Conservation (phyloP, 2,329 filamentous ascomycete species). For the Aspergillus neotritici region DNA sequence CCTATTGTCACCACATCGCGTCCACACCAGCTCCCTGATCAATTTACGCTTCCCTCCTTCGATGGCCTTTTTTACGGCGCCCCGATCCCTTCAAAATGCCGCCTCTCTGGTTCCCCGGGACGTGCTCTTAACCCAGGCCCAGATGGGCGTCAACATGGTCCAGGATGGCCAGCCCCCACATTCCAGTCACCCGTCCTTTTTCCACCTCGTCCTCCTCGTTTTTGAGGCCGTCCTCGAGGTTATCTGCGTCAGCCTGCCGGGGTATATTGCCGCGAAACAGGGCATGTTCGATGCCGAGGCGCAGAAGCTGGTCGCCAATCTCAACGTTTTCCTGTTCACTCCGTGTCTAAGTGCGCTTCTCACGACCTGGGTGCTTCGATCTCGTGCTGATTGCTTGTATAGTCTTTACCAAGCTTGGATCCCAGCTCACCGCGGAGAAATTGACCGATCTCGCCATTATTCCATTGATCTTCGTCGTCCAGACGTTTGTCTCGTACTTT, state of each 20-base stretch:
- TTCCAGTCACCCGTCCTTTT: slow-evolving; percentile 45
- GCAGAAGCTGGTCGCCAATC: slow-evolving; percentile 92
- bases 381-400: slow-evolving; percentile 6
- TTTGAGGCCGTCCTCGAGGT: slow-evolving; percentile 95
- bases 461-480: slow-evolving; percentile 84
- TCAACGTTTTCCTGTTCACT: slow-evolving; percentile 95
- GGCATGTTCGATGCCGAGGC: slow-evolving; percentile 94
- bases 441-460: slow-evolving; percentile 87
- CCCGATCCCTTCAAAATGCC: slow-evolving; percentile 44
- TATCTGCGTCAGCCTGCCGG: slow-evolving; percentile 87
- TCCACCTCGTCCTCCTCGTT: slow-evolving; percentile 69
- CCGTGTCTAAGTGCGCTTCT: slow-evolving; percentile 76
- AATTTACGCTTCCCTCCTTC: slow-evolving; percentile 6
- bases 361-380: slow-evolving; percentile 1
- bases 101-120: slow-evolving; percentile 26
- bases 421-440: slow-evolving; percentile 87
- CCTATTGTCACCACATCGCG: not conserved
- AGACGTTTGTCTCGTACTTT: slow-evolving; percentile 78
- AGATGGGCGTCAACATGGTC: slow-evolving; percentile 17
- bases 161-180: slow-evolving; percentile 22
- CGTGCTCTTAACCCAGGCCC: slow-evolving; percentile 17
- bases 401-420: slow-evolving; percentile 97
- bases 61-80: slow-evolving; percentile 44
- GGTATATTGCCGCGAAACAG: slow-evolving; percentile 82
- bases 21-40: not conserved